Conservation (phyloP, 129 eudicot species). For the Ambrosia artemisiifolia region DNA sequence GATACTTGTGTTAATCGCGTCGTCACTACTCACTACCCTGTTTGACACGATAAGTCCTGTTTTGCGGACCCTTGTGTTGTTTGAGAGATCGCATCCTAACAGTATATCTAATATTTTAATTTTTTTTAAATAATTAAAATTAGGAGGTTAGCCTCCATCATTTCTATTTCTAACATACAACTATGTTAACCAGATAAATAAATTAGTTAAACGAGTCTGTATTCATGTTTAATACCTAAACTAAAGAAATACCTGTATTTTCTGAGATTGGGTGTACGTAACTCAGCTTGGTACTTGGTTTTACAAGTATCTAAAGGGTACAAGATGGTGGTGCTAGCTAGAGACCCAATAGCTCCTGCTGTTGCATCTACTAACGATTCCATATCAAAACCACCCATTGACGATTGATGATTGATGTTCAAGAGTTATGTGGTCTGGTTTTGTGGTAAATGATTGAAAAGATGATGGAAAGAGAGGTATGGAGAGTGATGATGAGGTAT, state of each 20-base stretch:
- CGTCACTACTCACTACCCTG: too few relatives aligned
- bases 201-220: too few relatives aligned
- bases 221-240: too few relatives aligned
- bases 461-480: conserved; percentile 1
- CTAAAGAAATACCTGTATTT: conserved; percentile 56
- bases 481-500: conserved; percentile 7
- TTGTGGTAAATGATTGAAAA: background rate
- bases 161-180: too few relatives aligned
- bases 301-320: conserved; percentile 95
- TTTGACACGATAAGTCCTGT: too few relatives aligned
- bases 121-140: too few relatives aligned
- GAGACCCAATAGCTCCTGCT: conserved; percentile 86
- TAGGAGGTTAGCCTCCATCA: too few relatives aligned
- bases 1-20: too few relatives aligned
- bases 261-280: conserved; percentile 46
- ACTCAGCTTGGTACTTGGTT: conserved; percentile 91
- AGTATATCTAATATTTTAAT: too few relatives aligned
- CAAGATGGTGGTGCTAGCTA: conserved; percentile 78
- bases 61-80: too few relatives aligned
- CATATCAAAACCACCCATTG: conserved; percentile 55
- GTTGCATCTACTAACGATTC: conserved; percentile 91
- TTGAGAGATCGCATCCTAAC: too few relatives aligned
- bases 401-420: background rate
- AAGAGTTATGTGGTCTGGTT: background rate
- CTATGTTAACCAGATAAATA: too few relatives aligned